A percentile compares a stretch with the other conserved stretches of the same genome.
phyloP scores from a whole-genome alignment of 73 alveolate species.

The Paramecium primaurelia region DNA sequence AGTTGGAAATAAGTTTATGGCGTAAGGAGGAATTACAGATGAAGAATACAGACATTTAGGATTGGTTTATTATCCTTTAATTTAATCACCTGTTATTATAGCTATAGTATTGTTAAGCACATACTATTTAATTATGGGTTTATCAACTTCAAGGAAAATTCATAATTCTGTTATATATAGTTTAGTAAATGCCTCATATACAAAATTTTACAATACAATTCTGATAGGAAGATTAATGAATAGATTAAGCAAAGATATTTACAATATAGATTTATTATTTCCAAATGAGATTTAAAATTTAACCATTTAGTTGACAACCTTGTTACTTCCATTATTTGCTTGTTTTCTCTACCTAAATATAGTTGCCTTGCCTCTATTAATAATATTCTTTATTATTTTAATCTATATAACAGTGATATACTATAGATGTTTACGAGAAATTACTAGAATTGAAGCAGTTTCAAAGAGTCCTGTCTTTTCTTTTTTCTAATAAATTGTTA shows the following conservation, averaged over 20 bases:
- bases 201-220: constrained; percentile 39
- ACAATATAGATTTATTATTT: constrained; percentile 6
- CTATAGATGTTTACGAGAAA: neutral
- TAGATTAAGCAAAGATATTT: constrained; percentile 42
- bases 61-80: neutral
- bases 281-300: neutral
- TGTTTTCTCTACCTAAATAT: neutral
- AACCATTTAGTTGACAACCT: neutral
- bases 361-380: neutral
- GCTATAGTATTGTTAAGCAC: neutral
- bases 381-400: neutral
- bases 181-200: constrained; percentile 12
- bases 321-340: neutral
- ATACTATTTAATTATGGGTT: neutral
- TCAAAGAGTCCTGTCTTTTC: neutral
- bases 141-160: neutral
- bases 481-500: neutral
- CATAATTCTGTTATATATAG: neutral
- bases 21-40: neutral
- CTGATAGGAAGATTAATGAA: constrained; percentile 47
- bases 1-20: neutral
- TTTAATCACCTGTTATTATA: neutral
- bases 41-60: neutral
- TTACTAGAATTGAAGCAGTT: neutral
- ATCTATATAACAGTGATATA: neutral